These are phyloP conservation scores for Quercus berberidifolia DNA, from an alignment of 306 rosid species.

Conservation along the genomic window DNA sequence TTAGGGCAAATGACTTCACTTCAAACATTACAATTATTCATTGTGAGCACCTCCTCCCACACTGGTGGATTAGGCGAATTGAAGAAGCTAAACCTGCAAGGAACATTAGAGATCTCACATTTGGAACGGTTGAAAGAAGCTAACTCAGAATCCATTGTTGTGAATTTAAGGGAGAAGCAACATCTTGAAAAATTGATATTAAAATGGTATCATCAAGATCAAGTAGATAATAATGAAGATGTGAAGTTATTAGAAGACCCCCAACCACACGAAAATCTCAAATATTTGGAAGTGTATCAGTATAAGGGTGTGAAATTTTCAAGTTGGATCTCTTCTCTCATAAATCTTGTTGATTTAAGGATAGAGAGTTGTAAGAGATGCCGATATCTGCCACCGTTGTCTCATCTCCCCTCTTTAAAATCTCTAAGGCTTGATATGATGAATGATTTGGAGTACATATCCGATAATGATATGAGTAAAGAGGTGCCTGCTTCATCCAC, in stretches of 20 bases:
- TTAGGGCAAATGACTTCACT: background rate
- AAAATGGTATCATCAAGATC: background rate
- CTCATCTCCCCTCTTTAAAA: background rate
- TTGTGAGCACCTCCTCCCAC: background rate
- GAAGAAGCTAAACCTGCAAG: background rate
- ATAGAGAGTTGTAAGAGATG: background rate
- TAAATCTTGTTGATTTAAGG: background rate
- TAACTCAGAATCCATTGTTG: background rate
- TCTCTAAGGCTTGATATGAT: background rate
- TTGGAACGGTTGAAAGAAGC: background rate
- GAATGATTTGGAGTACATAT: background rate
- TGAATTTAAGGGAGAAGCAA: background rate
- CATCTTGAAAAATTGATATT: background rate
- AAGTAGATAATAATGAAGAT: background rate
- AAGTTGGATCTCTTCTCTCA: background rate
- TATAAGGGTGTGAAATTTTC: background rate
- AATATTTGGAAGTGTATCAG: background rate
- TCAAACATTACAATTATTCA: background rate
- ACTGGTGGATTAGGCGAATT: background rate
- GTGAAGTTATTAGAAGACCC: background rate
- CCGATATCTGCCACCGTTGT: background rate
- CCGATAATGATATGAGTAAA: background rate
- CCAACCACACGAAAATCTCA: background rate
- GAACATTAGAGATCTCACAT: background rate
- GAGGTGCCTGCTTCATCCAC: background rate